Evolutionary conservation across 352 stramenopile species (phyloP).

Genomic region (Peronosclerospora sorghi): DNA sequence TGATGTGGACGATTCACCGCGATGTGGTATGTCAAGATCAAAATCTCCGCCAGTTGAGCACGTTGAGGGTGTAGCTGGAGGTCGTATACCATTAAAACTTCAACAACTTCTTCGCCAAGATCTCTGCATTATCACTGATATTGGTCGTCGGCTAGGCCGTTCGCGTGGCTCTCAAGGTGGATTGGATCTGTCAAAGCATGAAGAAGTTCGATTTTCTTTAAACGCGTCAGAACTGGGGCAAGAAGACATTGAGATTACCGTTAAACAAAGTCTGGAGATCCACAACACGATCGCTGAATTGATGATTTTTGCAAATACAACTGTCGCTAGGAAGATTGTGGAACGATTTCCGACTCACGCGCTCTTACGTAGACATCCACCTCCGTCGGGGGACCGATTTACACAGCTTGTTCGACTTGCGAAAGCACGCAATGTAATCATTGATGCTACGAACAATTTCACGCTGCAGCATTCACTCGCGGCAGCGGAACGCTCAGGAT

Average conservation of each 20-base stretch:
- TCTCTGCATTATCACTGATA: conserved; percentile 47
- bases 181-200: conserved; percentile 69
- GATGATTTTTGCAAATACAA: conserved; percentile 90
- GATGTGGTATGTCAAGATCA: background rate
- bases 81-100: conserved; percentile 41
- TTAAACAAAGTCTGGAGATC: conserved; percentile 89
- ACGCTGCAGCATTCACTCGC: conserved; percentile 70
- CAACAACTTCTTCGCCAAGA: conserved; percentile 46
- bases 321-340: conserved; percentile 79
- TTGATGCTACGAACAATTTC: conserved; percentile 74
- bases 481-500: conserved; percentile 38
- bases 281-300: conserved; percentile 89
- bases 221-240: conserved; percentile 57
- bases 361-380: conserved; percentile 80
- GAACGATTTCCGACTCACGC: conserved; percentile 70
- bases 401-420: conserved; percentile 62
- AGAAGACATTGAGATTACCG: conserved; percentile 73
- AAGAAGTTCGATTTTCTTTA: conserved; percentile 80
- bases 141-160: conserved; percentile 47
- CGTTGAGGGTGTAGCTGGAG: conserved; percentile 45
- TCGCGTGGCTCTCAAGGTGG: conserved; percentile 54
- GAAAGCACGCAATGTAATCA: conserved; percentile 51
- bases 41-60: conserved; percentile 4
- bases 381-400: conserved; percentile 65
- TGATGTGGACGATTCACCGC: conserved; percentile 29